Conservation (phyloP, 2,329 filamentous ascomycete genomes). For the Colletotrichum horii region DNA sequence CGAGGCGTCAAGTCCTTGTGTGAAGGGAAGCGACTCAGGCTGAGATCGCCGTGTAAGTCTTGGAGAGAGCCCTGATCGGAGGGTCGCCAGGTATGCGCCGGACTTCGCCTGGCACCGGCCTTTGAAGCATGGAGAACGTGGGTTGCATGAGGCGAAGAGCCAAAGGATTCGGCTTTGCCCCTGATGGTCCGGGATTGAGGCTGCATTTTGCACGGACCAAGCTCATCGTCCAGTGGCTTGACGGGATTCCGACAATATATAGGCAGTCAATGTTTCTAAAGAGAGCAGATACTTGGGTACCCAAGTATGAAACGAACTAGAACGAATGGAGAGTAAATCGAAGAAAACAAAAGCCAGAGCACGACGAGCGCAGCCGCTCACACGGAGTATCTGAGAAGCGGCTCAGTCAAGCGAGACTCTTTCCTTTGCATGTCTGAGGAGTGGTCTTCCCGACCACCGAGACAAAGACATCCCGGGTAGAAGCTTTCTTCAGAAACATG, state of each 20-base stretch:
- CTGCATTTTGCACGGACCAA: not conserved
- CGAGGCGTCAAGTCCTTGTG: too few species aligned
- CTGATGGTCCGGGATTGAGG: not conserved
- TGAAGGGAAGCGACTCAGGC: not conserved
- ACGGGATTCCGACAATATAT: not conserved
- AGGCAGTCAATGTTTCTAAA: not conserved
- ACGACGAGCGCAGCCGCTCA: not conserved
- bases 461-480: not conserved
- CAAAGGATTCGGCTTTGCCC: not conserved
- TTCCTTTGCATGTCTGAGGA: fast-evolving
- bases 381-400: not conserved
- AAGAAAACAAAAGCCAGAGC: not conserved
- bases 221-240: not conserved
- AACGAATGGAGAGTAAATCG: not conserved
- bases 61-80: fast-evolving
- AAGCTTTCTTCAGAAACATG: fast-evolving
- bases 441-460: not conserved
- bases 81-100: not conserved
- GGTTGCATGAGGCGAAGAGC: not conserved
- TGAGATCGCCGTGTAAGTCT: not conserved
- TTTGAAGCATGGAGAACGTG: not conserved
- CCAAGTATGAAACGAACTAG: not conserved
- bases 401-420: not conserved
- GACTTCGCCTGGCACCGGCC: not conserved
- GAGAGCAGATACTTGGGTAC: not conserved